Evolutionary conservation across 345 rosid species (phyloP).

Genomic region (Erysimum cheiranthoides): DNA sequence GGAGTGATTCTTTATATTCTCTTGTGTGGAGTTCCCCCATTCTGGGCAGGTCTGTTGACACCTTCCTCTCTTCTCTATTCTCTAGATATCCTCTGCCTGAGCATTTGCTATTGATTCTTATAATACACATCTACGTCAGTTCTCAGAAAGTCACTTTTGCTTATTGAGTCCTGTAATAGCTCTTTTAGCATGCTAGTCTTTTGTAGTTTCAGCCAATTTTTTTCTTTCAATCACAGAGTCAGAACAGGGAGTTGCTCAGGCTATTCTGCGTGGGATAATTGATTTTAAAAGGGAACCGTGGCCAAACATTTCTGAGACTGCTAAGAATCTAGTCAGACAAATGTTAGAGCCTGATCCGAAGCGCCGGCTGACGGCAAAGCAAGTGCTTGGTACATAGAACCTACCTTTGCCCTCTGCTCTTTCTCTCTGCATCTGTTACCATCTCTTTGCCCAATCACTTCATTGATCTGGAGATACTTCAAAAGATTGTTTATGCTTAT

Average conservation of each 20-base stretch:
- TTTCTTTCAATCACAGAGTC: constrained; percentile 65
- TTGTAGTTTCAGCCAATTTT: constrained; percentile 2
- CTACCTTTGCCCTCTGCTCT: constrained; percentile 17
- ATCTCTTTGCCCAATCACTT: constrained; percentile 12
- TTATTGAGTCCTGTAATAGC: not conserved
- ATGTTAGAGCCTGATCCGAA: constrained; percentile 99
- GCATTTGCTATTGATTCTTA: constrained; percentile 10
- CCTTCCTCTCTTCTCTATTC: constrained; percentile 14
- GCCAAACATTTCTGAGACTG: constrained; percentile 96
- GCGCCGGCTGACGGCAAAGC: constrained; percentile 89
- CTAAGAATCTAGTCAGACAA: constrained; percentile 84
- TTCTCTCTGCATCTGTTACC: constrained; percentile 1
- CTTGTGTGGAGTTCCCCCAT: constrained; percentile 98
- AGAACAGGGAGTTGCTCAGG: constrained; percentile 99
- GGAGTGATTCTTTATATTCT: constrained; percentile 97
- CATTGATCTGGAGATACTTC: not conserved
- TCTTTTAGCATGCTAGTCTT: constrained; percentile 18
- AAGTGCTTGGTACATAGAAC: constrained; percentile 80
- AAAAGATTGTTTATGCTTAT: constrained; percentile 11
- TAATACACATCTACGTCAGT: not conserved
- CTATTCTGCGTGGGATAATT: constrained; percentile 92
- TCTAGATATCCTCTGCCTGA: not conserved
- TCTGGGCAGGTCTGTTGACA: constrained; percentile 89
- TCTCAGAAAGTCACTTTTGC: not conserved
- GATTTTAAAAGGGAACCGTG: constrained; percentile 99